Conservation (phyloP, 2,329 filamentous ascomycete species). For the Huntiella savannae region DNA sequence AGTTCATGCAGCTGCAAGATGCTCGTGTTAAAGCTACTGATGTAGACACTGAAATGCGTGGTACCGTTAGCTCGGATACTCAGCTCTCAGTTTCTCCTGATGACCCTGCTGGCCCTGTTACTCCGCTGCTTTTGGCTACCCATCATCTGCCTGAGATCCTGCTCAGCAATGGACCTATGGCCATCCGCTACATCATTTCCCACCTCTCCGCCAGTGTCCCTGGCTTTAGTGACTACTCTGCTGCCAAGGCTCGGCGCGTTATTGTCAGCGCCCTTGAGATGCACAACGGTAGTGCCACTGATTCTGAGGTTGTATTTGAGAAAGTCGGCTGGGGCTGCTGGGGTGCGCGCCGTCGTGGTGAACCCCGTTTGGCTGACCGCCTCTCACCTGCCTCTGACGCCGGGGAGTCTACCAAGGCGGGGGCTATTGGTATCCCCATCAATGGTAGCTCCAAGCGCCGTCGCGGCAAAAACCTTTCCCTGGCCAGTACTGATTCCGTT, state of each 20-base stretch:
- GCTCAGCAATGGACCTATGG: constrained; percentile 71
- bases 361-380: constrained; percentile 27
- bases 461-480: constrained; percentile 34
- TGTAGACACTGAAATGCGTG: constrained; percentile 73
- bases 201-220: constrained; percentile 86
- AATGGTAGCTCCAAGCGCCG: constrained; percentile 18
- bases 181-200: constrained; percentile 88
- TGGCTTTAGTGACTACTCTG: constrained; percentile 74
- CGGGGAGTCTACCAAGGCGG: constrained; percentile 22
- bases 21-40: constrained; percentile 48
- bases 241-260: constrained; percentile 72
- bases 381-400: constrained; percentile 17
- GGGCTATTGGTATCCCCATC: constrained; percentile 34
- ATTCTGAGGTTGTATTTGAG: constrained; percentile 66
- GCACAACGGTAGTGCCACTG: constrained; percentile 33
- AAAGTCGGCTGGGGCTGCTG: constrained; percentile 97
- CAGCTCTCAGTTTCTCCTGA: constrained; percentile 29
- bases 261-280: constrained; percentile 87
- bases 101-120: constrained; percentile 69
- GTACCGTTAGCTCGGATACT: constrained; percentile 22
- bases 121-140: constrained; percentile 66
- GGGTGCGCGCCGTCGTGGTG: constrained; percentile 62
- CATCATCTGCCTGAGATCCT: constrained; percentile 82
- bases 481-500: constrained; percentile 45
- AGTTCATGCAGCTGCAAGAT: constrained; percentile 43